Evolutionary conservation across 257 asterid species (phyloP).

Genomic region (Solanum chiquidenum): DNA sequence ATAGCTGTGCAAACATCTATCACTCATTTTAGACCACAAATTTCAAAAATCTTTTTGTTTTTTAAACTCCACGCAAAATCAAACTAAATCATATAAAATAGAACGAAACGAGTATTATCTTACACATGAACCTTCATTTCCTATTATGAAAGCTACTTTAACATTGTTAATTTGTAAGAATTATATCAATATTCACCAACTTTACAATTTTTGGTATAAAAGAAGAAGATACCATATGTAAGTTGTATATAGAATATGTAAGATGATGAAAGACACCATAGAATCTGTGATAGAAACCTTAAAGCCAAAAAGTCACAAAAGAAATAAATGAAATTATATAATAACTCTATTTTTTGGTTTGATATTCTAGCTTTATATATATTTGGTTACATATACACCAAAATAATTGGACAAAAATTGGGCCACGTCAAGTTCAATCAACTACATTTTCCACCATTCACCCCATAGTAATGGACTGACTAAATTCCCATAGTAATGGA

Average conservation of each 20-base stretch:
- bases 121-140: not conserved
- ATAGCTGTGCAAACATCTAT: fast-evolving
- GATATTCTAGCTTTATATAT: not conserved
- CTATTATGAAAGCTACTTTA: not conserved
- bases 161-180: not conserved
- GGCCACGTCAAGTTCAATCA: not conserved
- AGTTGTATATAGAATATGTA: not conserved
- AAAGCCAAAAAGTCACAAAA: not conserved
- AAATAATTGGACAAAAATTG: not conserved
- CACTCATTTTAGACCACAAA: not conserved
- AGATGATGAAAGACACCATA: not conserved
- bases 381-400: not conserved
- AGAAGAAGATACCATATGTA: not conserved
- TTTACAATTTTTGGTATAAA: not conserved
- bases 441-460: not conserved
- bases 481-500: not conserved
- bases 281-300: not conserved
- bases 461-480: not conserved
- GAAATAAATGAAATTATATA: not conserved
- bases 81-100: not conserved
- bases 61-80: no score
- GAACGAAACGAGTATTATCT: no score
- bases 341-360: not conserved
- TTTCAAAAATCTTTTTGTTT: no score
- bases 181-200: not conserved